A percentile compares a stretch with the other conserved stretches of the same genome.
phyloP scores from a whole-genome alignment of 352 stramenopile species.

The Globisporangium nunn region DNA sequence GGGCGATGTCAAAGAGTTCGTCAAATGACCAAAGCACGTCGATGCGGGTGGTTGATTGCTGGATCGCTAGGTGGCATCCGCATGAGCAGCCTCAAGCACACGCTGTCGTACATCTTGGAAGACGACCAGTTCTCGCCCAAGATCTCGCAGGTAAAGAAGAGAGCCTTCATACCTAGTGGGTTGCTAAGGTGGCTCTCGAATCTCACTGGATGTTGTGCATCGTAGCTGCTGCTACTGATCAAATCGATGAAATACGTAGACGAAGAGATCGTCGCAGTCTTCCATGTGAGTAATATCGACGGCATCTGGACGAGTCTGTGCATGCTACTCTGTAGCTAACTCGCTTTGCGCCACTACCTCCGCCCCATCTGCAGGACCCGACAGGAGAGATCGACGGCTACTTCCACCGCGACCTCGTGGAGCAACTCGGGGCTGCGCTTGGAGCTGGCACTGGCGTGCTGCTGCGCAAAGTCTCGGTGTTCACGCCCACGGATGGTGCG shows the following conservation, averaged over 20 bases:
- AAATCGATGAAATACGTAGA: conserved; percentile 80
- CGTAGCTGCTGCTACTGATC: conserved; percentile 60
- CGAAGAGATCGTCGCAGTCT: conserved; percentile 70
- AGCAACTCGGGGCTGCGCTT: conserved; percentile 55
- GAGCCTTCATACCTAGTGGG: too few species aligned
- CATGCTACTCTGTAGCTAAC: background rate
- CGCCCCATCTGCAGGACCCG: conserved; percentile 39
- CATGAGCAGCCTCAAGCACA: conserved; percentile 54
- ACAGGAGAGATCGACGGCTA: conserved; percentile 74
- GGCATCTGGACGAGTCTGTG: too few species aligned
- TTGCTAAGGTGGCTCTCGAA: too few species aligned
- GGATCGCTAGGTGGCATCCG: conserved; percentile 45
- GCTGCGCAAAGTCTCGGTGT: conserved; percentile 67
- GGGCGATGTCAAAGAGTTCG: too few species aligned
- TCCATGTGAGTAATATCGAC: conserved; percentile 49
- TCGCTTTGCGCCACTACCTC: background rate
- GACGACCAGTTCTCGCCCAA: conserved; percentile 53
- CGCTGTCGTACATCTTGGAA: conserved; percentile 48
- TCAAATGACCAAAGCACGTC: background rate
- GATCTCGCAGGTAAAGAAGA: conserved; percentile 30
- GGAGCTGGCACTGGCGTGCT: conserved; percentile 38
- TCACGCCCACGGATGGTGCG: conserved; percentile 44
- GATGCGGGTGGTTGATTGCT: background rate
- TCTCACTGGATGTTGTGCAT: background rate
- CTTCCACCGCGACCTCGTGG: conserved; percentile 74